Evolutionary conservation across 306 rosid genomes (phyloP), one percentile per base, ranked within the genome.

Genomic region (Ochetophila trinervis): DNA sequence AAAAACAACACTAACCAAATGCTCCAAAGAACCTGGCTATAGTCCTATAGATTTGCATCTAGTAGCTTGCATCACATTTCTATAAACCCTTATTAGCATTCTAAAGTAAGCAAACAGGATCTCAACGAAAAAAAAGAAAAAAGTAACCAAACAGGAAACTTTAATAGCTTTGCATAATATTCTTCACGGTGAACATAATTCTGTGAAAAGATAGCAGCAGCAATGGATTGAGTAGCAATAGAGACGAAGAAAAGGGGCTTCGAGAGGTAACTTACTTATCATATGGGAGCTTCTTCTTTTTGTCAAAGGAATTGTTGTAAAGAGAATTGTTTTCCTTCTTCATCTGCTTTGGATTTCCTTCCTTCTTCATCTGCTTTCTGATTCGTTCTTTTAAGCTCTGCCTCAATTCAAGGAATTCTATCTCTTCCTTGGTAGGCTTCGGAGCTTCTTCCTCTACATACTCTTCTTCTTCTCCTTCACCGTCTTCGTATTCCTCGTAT

Each of bases 361-460:
- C 90, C 77, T 66, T 82, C 78, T 83, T 83, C 78, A 77, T 59
- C 76, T 85, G 70, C 78, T 68, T 85, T 74, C 90, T 81, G 18
- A 83, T 58, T 19, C 62, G 71, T 40, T 91, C 96, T 82, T 91
- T 91, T 79, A 85, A 70, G 19, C 76, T 73, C 75, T 89, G 84
- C 76, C 96, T 89, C 80, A 81, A 73, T 66, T 69, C 90, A 67
- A 91, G 96, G 62, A 80, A 89, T 14, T 85, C 87, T 64, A 77
- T 12, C 77, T 81, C 92, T 64, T 88, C 98, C 74, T 83, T 83
- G 5, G 90, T 78, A 6, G 86, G 95, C 64, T 80, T 83, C 18
- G 48, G 88, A 63, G 81, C 87, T 65, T 76, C 81, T 60, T 76
- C 79, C 77, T 68, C 88, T 47, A 71, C 83, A 2, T 84, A 60